A percentile compares a stretch with the other conserved stretches of the same genome.
Evolutionary conservation across 108 stramenopile species (phyloP).

Genomic region (Cyclotella sp.): DNA sequence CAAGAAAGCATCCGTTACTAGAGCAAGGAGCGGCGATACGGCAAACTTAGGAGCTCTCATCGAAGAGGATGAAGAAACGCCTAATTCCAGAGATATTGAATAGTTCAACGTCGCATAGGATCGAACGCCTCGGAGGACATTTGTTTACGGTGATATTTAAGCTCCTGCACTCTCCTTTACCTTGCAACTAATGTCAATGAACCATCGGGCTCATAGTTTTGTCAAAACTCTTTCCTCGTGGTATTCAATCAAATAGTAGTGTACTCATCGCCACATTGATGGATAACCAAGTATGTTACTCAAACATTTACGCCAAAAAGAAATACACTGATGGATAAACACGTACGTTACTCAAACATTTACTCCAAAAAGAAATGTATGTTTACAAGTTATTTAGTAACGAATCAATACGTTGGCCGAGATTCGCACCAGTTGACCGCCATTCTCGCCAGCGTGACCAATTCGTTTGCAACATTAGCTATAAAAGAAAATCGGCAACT

Average conservation of each 20-base stretch:
- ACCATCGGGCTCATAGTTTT: too few species aligned
- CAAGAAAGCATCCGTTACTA: neutral
- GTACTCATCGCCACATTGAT: neutral
- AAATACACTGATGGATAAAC: too few species aligned
- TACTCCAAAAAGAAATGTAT: neutral
- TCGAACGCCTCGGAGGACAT: too few species aligned
- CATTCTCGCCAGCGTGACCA: slow-evolving; percentile 37
- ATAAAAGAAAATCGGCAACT: neutral
- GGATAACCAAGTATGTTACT: too few species aligned
- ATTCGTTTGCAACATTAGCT: slow-evolving; percentile 45
- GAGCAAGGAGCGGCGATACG: neutral
- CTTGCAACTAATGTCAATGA: too few species aligned
- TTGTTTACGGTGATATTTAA: too few species aligned
- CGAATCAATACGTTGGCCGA: slow-evolving; percentile 23
- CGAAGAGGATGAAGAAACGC: slow-evolving; percentile 13
- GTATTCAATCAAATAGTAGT: too few species aligned
- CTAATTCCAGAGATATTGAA: neutral
- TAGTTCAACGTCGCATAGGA: too few species aligned
- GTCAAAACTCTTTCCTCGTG: too few species aligned
- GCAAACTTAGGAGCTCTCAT: neutral
- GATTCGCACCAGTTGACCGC: slow-evolving; percentile 46
- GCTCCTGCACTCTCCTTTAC: too few species aligned
- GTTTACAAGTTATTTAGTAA: neutral
- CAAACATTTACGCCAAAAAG: neutral
- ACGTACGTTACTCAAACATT: too few species aligned